Evolutionary conservation across 1,284 basidiomycete genomes (phyloP), one percentile per base, ranked within the genome.

Genomic region (Cryptococcus sp.): DNA sequence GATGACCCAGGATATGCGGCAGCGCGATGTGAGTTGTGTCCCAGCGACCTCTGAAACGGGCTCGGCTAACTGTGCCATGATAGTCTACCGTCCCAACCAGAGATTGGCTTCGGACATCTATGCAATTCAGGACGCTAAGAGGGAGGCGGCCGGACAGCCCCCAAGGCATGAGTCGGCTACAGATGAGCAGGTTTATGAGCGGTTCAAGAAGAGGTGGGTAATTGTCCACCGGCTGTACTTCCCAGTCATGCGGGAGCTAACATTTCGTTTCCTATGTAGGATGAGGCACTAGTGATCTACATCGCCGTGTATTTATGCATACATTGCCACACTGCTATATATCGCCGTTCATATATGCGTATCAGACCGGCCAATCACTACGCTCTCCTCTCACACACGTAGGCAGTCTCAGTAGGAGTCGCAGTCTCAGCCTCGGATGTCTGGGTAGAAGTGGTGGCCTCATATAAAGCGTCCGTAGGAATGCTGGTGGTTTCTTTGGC

Each of bases 81-180:
- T 64, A 93, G 91, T 95, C 77, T 93, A 88, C 69, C 86, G 87
- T 15, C 89, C 89, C 0, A 85, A 87, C 63, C 75, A 87, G 56
- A 84, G 83, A 62, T 82, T 86, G 53, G 91, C 87, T 64, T 89
- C 89, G 1, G 92, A 95, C 68, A 84, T 85, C 3, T 88, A 91
- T 48, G 91, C 92, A 48, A 79, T 94, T 59, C 84, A 87, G 16
- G 88, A 91, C 67, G 91, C 90, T 0, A 87, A 88, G 65, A 77
- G 89, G 42, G 87, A 89, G 67, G 89, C 89, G 0, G 86, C 87
- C 81, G 89, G 88, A 12, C 71, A 90, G 28, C 55, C 52, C 42
- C 61, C 61, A 11, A 45, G 62, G 7, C 59, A 66, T 5, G 88
- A 93, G 68, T 85, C 86, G 81, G 91, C 93, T 2, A 96, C 91